Conservation (phyloP, 257 asterid genomes). For the Ehretia macrophylla region DNA sequence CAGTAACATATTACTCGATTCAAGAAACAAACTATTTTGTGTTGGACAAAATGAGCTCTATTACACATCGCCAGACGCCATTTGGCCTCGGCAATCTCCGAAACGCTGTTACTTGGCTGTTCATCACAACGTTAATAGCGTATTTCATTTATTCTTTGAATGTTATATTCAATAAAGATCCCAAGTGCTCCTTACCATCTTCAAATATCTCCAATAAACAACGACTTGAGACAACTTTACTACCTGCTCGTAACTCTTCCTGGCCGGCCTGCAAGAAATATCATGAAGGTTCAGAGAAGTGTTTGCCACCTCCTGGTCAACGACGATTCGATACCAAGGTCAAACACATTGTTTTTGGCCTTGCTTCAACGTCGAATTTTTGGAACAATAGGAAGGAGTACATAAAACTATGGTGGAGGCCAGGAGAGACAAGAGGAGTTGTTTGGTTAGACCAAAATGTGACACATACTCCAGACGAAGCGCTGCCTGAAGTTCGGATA, state of each 20-base stretch:
- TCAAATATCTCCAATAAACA: conserved; percentile 18
- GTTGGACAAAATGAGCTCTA: conserved; percentile 15
- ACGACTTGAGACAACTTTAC: conserved; percentile 3
- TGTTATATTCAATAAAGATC: conserved; percentile 33
- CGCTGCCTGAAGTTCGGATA: conserved; percentile 46
- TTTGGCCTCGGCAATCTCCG: conserved; percentile 38
- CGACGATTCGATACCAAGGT: conserved; percentile 26
- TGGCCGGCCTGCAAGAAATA: not conserved
- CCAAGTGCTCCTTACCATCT: conserved; percentile 5
- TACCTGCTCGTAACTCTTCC: not conserved
- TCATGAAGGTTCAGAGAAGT: not conserved
- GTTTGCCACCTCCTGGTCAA: too few species aligned
- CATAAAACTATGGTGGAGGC: conserved; percentile 71
- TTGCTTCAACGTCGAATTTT: conserved; percentile 55
- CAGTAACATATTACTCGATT: not conserved
- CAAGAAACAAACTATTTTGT: not conserved
- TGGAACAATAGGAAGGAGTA: conserved; percentile 69
- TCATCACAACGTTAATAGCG: conserved; percentile 31
- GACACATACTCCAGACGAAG: conserved; percentile 21
- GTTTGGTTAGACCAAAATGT: conserved; percentile 63
- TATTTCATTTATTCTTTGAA: conserved; percentile 55
- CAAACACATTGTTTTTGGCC: conserved; percentile 53
- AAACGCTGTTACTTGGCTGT: conserved; percentile 33
- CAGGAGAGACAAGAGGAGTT: conserved; percentile 63
- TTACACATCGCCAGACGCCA: conserved; percentile 31